A percentile compares a stretch with the other conserved stretches of the same genome.
Conservation (phyloP, 495 filamentous ascomycete species). For the Geopyxis carbonaria region DNA sequence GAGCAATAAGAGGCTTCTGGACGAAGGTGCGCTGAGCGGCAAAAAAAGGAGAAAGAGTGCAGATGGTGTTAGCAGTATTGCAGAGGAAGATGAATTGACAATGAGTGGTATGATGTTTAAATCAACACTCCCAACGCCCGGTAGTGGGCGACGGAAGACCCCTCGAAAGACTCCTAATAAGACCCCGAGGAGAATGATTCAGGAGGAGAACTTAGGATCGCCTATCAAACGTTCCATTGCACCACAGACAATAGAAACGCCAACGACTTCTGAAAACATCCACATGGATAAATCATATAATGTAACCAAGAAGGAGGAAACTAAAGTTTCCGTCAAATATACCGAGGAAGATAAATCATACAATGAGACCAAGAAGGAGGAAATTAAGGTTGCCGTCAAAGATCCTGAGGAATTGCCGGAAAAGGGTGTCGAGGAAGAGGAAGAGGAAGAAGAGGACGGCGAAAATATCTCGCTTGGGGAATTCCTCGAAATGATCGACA, state of each 20-base stretch:
- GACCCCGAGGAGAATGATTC: too few relatives aligned
- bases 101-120: background rate
- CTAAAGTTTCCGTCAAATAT: too few relatives aligned
- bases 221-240: too few relatives aligned
- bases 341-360: too few relatives aligned
- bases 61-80: constrained; percentile 7
- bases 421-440: constrained; percentile 30
- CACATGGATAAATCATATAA: too few relatives aligned
- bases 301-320: too few relatives aligned
- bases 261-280: too few relatives aligned
- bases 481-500: constrained; percentile 86
- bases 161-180: constrained; percentile 10
- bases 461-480: constrained; percentile 69
- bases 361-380: too few relatives aligned
- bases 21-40: constrained; percentile 6
- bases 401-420: background rate
- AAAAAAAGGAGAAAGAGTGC: constrained; percentile 20
- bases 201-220: too few relatives aligned
- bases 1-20: constrained; percentile 20
- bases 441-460: constrained; percentile 36
- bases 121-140: constrained; percentile 8
- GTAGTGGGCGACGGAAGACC: constrained; percentile 8
- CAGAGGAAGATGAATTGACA: constrained; percentile 3
- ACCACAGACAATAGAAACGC: too few relatives aligned
- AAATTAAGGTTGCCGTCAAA: too few relatives aligned